Base-by-base conservation (phyloP, 768 basidiomycete species). In the Hypsizygus marmoreus region DNA sequence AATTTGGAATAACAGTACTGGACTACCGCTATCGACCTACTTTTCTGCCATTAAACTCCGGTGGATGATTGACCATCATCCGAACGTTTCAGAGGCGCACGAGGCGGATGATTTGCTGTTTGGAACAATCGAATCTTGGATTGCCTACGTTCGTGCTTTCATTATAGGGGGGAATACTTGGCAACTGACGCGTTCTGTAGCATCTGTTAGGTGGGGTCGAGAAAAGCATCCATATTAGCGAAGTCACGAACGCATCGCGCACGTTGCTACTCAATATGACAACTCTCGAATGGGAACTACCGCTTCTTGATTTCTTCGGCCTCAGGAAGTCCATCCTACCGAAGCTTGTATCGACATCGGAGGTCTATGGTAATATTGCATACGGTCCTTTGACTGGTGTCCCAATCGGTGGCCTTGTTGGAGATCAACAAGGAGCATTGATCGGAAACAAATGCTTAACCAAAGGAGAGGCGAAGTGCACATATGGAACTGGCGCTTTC, bases 361-460 rank as follows among this genome's bases (percentile, higher is more conserved):
- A 98, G 68, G 84, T 94, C 4, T 98, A 95, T 67, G 97, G 95
- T 30, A 68, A 79, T 19, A 78, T 97, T 45, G 69, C 77, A 6
- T 70, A 72, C 24, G 89, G 91, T 2, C 59, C 82, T 2, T 72
- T 92, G 50, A 72, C 74, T 53, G 91, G 88, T 30, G 75, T 93
- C 9, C 86, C 86, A 7, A 91, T 99, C 42, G 94, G 85, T 28
- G 95, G 95, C 16, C 81, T 98, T 36, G 84, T 95, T 6, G 97
- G 97, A n/a, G 97, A 99, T 63, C 97, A 99, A 70, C 97, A 99
- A 65, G 97, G 89, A 4, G 95, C 95, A 17, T 72, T 99, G 17
- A 82, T 97, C 40, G 97, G 95, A 0, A 97, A 99, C 73, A 97
- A 97, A 66, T 98, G 97, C 61, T 66, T 99, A 43, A 73, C 61